Evolutionary conservation across 1,139 yeast genomes (phyloP).

Genomic region (Pneumocystis wakefieldiae): DNA sequence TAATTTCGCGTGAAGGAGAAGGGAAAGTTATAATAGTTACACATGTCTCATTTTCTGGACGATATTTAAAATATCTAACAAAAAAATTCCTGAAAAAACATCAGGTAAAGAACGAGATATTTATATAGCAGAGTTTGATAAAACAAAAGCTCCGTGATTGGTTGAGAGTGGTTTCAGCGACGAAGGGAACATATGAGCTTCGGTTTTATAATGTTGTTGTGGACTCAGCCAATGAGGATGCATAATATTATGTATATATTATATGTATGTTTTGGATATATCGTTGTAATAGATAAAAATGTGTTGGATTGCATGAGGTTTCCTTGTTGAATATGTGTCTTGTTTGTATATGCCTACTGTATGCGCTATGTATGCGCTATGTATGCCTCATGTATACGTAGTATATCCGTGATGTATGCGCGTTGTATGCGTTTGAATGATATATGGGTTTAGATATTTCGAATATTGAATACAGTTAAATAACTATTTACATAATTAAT

Average conservation of each 20-base stretch:
- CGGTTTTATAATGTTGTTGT: conserved; percentile 99
- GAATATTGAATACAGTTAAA: no score
- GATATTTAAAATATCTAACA: conserved; percentile 37
- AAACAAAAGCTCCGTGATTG: conserved; percentile 54
- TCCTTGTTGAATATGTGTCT: neutral
- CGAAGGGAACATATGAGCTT: conserved; percentile 93
- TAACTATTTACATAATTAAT: neutral
- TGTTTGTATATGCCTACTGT: neutral
- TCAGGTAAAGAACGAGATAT: neutral
- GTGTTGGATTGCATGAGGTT: no score
- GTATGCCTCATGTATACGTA: no score
- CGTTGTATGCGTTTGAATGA: no score
- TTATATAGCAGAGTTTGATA: neutral
- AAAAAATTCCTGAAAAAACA: conserved; percentile 11
- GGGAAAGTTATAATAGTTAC: conserved; percentile 74
- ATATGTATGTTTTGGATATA: neutral
- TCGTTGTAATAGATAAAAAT: neutral
- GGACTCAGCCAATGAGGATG: conserved; percentile 54
- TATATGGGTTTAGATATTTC: no score
- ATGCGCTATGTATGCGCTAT: no score
- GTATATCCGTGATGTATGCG: no score
- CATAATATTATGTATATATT: conserved; percentile 6
- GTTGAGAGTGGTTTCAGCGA: conserved; percentile 97
- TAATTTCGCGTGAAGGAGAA: conserved; percentile 72
- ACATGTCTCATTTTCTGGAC: conserved; percentile 95